Base-by-base conservation (phyloP, 495 filamentous ascomycete species). In the Neurospora tetrasperma region DNA sequence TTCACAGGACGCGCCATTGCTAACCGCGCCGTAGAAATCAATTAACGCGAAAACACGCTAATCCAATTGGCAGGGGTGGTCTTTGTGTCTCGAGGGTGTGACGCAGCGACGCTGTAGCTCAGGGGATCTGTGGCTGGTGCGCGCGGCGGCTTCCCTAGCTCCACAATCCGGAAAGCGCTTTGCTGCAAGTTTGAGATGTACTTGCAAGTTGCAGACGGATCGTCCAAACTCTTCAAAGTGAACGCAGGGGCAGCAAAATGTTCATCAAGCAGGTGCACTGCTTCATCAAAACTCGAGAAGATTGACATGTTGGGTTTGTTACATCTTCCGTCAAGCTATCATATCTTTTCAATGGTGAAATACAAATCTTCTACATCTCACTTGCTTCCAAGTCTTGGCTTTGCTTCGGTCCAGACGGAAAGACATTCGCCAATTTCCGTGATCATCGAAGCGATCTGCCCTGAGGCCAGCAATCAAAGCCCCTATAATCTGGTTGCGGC, bases 31-130 rank as follows among this genome's bases (percentile, higher is more conserved):
- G 27, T 12, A 14, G 68, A 48, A 73, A 69, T 54, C 77, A 78
- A 75, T 79, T 76, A 70, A 80, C 76, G 75, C 76, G 76, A 74
- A 72, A 75, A 77, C 71, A 70, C 71, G 70, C 71, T 72, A 75
- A 12, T 23, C 38, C 46, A 48, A 35, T 69, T 31, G 54, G 14
- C 54, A 62, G 27, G 54, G 23, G 12, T 62, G 5, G 27, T 1
- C 12, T 27, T 62, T 62, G 54, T 31, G 27, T 16, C 20, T 14
- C 31, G 27, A 62, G 54, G 54, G 54, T 62, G 54, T 62, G 54
- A 35, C 23, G 23, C 23, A 23, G 23, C 23, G 23, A 23, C 54
- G 54, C 23, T 62, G 31, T 62, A 62, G 54, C 23, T 62, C 54
- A 62, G 27, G 54, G 54, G 54, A 35, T 18, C 12, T 62, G 54